Percentiles rank a stretch among this genome's conserved stretches.
Conservation (phyloP, 257 asterid species). For the Scutellaria galericulata region DNA sequence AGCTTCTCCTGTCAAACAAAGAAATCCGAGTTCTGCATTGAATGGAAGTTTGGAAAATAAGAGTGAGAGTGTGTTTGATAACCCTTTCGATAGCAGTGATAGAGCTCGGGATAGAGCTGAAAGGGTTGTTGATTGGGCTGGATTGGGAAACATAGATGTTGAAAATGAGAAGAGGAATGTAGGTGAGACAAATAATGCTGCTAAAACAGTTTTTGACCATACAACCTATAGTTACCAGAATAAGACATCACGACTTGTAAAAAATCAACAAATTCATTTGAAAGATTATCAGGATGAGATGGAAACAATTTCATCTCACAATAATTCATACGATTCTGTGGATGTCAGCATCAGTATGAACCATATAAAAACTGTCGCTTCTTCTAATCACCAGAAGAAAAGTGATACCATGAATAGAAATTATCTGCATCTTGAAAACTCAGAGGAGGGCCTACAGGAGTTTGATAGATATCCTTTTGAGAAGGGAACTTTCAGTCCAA, state of each 20-base stretch:
- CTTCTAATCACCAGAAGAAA: conserved; percentile 47
- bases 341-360: conserved; percentile 63
- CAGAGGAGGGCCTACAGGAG: conserved; percentile 46
- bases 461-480: conserved; percentile 40
- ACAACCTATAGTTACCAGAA: conserved; percentile 47
- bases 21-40: conserved; percentile 35
- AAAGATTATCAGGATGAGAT: conserved; percentile 51
- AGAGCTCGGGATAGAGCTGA: conserved; percentile 35
- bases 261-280: conserved; percentile 47
- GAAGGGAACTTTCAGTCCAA: conserved; percentile 39
- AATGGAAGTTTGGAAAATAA: conserved; percentile 32
- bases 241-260: conserved; percentile 44
- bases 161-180: conserved; percentile 38
- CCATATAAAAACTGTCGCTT: conserved; percentile 42
- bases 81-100: conserved; percentile 25
- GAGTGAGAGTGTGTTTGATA: conserved; percentile 34
- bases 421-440: conserved; percentile 39
- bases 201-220: conserved; percentile 46
- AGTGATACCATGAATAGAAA: conserved; percentile 34
- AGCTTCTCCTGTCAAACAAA: conserved; percentile 48
- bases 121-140: conserved; percentile 35
- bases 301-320: conserved; percentile 52
- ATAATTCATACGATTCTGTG: conserved; percentile 50
- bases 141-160: conserved; percentile 37
- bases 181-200: conserved; percentile 41